Evolutionary conservation across 108 stramenopile species (phyloP), one percentile per base, ranked within the genome.

Genomic region (Stephanodiscus minutulus): DNA sequence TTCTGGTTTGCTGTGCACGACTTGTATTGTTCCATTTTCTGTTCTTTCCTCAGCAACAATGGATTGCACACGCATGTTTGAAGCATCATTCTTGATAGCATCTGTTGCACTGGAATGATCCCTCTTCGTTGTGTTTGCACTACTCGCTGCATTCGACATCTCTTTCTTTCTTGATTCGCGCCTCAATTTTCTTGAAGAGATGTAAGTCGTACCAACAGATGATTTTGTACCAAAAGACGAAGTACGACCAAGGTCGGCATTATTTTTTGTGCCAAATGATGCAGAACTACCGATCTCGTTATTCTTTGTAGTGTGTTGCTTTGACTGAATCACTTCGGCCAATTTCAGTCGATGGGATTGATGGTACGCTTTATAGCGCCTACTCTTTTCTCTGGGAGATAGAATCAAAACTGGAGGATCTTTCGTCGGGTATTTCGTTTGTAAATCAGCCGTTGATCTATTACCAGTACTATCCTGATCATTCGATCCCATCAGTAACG

Each of bases 131-230:
- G 8, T 15, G 7, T 17, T 67, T 69, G 57, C 11, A n/a, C 18
- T 33, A 43, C 18, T 7, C 25, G 7, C n/a, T 33, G 27, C 58
- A 48, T 35, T 67, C 59, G 24, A 18, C 46, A 12, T 20, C 21
- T 75, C 49, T 35, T 41, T 75, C 36, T 37, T 56, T 50, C 74
- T 66, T 24, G 60, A 59, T 39, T 75, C 50, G 11, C 74, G 49
- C 49, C 74, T 66, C 36, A 27, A 0, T 47, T 67, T 75, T 58
- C 66, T 66, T 18, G 39, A 37, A 60, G 22, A 53, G 52, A 54
- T 7, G 24, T 66, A 2, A 11, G 50, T 31, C 53, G 35, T 20
- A 29, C 52, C 13, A 21, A 29, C 41, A 43, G 37, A 57, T 37
- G 49, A 21, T 35, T 24, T 36, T 67, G 31, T 33, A 36, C 52